Evolutionary conservation across 1,139 yeast species (phyloP), one percentile per base, ranked within the genome.

Genomic region (Blastobotrys buckinghamii): DNA sequence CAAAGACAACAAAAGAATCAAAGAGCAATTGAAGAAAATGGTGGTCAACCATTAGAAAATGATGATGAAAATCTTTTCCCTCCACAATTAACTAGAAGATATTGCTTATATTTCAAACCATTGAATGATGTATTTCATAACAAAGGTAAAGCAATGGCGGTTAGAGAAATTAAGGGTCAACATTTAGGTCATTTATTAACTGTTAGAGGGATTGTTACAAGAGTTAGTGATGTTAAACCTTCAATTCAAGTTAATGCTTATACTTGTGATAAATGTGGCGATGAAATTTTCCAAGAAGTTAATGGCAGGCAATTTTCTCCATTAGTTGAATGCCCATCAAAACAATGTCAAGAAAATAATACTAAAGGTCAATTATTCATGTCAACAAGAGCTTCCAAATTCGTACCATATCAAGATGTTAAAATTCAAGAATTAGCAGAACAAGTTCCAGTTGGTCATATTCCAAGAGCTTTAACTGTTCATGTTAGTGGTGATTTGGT

Each of bases 401-500:
- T 94, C 63, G 76, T 85, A 49, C 87, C 96, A 4, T 94, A 90
- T 73, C 99, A 94, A 70, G 98, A 94, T 61, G 94, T 90, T 48
- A 84, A 87, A 61, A 77, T 94, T 54, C 99, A 94, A 70, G 99
- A 94, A 69, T 71, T 92, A 66, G 88, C 98, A 13, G 84, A 84
- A 55, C 98, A 92, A 69, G 98, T 94, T 10, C 98, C 99, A 0
- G 94, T 90, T 20, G 98, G 98, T 43, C 97, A 92, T 66, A 92
- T 94, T 56, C 99, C 99, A 40, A 78, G 98, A 62, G 72, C 89
- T 37, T 72, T 94, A 55, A 78, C 85, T 6, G 77, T 90, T 47
- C 96, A 92, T 63, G 81, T 90, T 17, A 87, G 85, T 61, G 99
- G 99, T 29, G 84, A 87, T 52, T 72, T 94, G 53, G 97, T 89